phyloP scores from a whole-genome alignment of 2,329 filamentous ascomycete species.

The Akanthomyces muscarius region DNA sequence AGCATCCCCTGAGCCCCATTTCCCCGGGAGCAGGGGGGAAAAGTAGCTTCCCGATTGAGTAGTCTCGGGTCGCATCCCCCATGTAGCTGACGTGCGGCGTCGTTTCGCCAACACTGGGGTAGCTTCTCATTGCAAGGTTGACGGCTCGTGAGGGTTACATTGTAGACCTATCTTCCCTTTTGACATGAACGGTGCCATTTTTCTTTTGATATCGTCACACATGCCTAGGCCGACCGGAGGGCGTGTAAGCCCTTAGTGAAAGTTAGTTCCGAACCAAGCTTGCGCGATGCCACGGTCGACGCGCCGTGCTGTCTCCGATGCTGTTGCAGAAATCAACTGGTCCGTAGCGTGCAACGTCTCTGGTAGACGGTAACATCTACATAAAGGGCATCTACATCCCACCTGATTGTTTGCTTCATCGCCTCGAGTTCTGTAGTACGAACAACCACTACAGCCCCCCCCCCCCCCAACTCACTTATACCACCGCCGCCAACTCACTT shows the following conservation, averaged over 20 bases:
- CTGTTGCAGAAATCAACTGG: not conserved
- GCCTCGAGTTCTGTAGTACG: not conserved
- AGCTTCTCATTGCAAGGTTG: not conserved
- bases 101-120: not conserved
- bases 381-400: not conserved
- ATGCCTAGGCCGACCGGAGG: not conserved
- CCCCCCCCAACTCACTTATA: not conserved
- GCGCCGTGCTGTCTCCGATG: not conserved
- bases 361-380: not conserved
- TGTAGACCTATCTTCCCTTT: not conserved
- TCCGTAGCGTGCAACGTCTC: not conserved
- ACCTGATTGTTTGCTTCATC: not conserved
- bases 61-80: not conserved
- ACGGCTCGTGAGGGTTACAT: slow-evolving; percentile 2
- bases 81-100: not conserved
- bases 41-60: slow-evolving; percentile 12
- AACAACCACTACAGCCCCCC: not conserved
- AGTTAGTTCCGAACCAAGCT: not conserved
- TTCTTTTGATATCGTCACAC: not conserved
- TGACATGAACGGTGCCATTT: not conserved
- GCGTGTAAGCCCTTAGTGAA: not conserved
- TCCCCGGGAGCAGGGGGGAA: not conserved
- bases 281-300: not conserved
- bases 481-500: too few species aligned
- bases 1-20: not conserved